phyloP scores from a whole-genome alignment of 768 basidiomycete species.

The Mycena maculata region DNA sequence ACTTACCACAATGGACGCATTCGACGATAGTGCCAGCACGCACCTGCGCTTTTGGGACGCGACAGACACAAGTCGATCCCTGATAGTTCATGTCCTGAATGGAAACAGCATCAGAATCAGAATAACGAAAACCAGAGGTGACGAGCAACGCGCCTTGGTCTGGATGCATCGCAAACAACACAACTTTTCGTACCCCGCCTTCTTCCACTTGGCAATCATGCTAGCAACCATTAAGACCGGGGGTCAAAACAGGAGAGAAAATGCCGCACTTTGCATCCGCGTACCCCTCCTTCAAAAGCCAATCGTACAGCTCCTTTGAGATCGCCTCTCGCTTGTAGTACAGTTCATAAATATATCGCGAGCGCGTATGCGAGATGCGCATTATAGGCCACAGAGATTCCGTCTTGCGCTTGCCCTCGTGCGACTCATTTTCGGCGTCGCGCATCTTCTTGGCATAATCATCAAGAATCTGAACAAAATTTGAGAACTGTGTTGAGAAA shows the following conservation, averaged over 20 bases:
- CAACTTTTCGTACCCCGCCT: conserved; percentile 96
- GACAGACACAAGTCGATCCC: conserved; percentile 97
- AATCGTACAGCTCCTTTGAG: conserved; percentile 93
- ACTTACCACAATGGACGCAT: conserved; percentile 96
- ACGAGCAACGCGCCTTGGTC: conserved; percentile 70
- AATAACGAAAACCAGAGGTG: neutral
- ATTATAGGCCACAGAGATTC: conserved; percentile 98
- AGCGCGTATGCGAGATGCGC: conserved; percentile 96
- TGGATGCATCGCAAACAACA: conserved; percentile 98
- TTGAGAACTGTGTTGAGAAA: conserved; percentile 11
- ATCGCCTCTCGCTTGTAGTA: conserved; percentile 99
- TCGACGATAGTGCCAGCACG: conserved; percentile 92
- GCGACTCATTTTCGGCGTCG: conserved; percentile 97
- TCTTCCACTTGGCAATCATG: conserved; percentile 99
- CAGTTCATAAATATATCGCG: conserved; percentile 96
- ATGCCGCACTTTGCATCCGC: conserved; percentile 90
- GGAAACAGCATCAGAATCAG: conserved; percentile 2
- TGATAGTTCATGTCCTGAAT: conserved; percentile 98
- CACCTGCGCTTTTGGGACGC: conserved; percentile 95
- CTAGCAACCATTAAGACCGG: conserved; percentile 53
- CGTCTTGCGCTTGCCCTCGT: conserved; percentile 96
- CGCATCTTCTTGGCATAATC: conserved; percentile 99
- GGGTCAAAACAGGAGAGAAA: conserved; percentile 7
- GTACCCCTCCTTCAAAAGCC: conserved; percentile 97
- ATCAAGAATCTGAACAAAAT: conserved; percentile 80